These are phyloP conservation scores for Seiridium unicorne DNA, from an alignment of 2,329 filamentous ascomycete species.

Conservation along the genomic window DNA sequence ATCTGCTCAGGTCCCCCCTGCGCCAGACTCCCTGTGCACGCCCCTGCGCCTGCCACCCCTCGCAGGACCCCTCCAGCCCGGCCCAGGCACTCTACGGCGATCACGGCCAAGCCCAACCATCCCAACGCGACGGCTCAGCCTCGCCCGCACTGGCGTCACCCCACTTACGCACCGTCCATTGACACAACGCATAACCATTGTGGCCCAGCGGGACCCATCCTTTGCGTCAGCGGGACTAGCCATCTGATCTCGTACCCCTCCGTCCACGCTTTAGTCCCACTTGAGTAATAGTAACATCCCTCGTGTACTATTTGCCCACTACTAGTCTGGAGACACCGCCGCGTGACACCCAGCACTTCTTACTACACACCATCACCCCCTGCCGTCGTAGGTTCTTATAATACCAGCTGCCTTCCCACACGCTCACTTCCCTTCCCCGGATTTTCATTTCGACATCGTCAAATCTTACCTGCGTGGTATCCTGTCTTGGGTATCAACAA, in stretches of 20 bases:
- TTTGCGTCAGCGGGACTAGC: constrained; percentile 7
- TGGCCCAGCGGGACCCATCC: constrained; percentile 5
- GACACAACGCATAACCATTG: constrained; percentile 19
- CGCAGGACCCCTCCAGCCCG: constrained; percentile 5
- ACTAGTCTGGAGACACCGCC: constrained; percentile 24
- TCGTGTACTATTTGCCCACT: constrained; percentile 16
- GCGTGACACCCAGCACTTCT: constrained; percentile 23
- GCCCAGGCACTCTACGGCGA: constrained; percentile 12
- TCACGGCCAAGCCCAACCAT: constrained; percentile 10
- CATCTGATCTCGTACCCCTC: background rate
- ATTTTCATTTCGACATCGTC: constrained; percentile 16
- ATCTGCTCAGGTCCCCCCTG: background rate
- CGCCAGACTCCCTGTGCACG: background rate
- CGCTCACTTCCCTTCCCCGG: constrained; percentile 18
- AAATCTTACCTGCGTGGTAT: constrained; percentile 6
- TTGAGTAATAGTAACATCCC: background rate
- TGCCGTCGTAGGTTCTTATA: constrained; percentile 25
- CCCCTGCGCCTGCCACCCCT: background rate
- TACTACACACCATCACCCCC: constrained; percentile 10
- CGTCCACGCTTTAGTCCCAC: background rate
- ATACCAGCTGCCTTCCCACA: constrained; percentile 21
- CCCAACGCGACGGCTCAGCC: constrained; percentile 25
- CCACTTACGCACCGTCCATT: constrained; percentile 19
- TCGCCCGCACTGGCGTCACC: constrained; percentile 29
- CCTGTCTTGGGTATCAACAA: background rate